These are phyloP conservation scores for Fraxinus greggii DNA, from an alignment of 305 asterid species.

Conservation along the genomic window DNA sequence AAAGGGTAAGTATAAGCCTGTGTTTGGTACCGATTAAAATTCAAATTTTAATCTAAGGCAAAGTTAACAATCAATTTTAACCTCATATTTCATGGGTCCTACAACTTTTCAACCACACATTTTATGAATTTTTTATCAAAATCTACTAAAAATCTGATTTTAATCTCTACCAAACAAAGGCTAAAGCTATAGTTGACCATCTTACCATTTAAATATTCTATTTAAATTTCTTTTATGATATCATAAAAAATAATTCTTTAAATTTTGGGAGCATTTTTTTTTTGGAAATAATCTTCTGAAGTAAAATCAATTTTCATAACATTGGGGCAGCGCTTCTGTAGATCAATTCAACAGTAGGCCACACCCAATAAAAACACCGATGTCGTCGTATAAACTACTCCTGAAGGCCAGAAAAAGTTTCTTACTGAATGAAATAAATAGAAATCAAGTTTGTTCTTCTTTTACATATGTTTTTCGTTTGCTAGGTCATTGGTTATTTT, in stretches of 20 bases:
- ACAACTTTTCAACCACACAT: not conserved
- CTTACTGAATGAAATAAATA: not conserved
- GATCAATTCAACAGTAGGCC: not conserved
- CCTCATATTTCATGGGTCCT: not conserved
- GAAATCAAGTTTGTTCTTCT: not conserved
- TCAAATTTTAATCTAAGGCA: not conserved
- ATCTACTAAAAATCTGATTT: not conserved
- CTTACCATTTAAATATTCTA: not conserved
- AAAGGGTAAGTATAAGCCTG: not conserved
- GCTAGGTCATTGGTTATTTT: not conserved
- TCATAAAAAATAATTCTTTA: not conserved
- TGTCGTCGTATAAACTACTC: not conserved
- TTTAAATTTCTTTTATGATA: not conserved
- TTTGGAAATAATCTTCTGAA: not conserved
- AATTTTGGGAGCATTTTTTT: not conserved
- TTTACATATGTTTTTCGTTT: not conserved
- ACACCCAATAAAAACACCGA: not conserved
- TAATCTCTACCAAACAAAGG: not conserved
- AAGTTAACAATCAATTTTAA: not conserved
- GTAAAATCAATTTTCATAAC: not conserved
- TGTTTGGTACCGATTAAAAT: not conserved
- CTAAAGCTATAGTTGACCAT: not conserved
- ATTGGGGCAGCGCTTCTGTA: not conserved
- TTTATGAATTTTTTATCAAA: not conserved
- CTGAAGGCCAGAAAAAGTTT: not conserved